Base-by-base conservation (phyloP, 257 asterid genomes). In the Ilex asprella region DNA sequence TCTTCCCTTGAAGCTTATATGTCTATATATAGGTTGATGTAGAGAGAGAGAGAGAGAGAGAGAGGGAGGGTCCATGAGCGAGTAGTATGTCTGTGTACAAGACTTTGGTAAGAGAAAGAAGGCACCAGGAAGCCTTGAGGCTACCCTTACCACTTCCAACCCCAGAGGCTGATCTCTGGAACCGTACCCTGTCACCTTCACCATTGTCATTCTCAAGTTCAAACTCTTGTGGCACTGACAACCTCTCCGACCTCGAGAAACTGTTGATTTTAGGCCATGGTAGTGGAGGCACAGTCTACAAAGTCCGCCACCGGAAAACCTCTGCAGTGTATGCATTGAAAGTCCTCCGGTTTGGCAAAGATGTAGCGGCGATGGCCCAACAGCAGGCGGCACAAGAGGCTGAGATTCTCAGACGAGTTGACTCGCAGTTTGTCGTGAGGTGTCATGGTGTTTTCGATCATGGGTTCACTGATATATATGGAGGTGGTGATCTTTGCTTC, bases 231-330 rank as follows among this genome's bases (percentile, higher is more conserved):
- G 41, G 41, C 41, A 4, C 8, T 35, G 41, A 52, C 29, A 7
- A 13, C 56, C 56, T 52, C 11, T 53, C 79, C 0, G 67, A 73
- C 66, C 72, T 79, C 46, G 70, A 70, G 70, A 75, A 70, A 51
- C 73, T 82, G 54, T 70, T 61, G 0, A 67, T 76, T 31, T 62
- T 82, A 16, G 84, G 89, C 0, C 75, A 70, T 15, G 80, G 89
- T 27, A 65, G 62, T 30, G 82, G 74, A 2, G 86, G 86, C 61
- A 79, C 73, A 1, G 88, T 82, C 16, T 79, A 79, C 49, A 79
- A 79, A 71, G 89, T 79, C 31, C 31, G 67, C 67, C 73, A 75
- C 44, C 65, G 35, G 58, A 71, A 59, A 10, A 78, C 76, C 14
- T 65, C 74, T 30, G 57, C n/a, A 1, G 5, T 80, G 5, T 80